Conservation (phyloP, 2,329 filamentous ascomycete genomes). For the Emmonsiellopsis sp. region DNA sequence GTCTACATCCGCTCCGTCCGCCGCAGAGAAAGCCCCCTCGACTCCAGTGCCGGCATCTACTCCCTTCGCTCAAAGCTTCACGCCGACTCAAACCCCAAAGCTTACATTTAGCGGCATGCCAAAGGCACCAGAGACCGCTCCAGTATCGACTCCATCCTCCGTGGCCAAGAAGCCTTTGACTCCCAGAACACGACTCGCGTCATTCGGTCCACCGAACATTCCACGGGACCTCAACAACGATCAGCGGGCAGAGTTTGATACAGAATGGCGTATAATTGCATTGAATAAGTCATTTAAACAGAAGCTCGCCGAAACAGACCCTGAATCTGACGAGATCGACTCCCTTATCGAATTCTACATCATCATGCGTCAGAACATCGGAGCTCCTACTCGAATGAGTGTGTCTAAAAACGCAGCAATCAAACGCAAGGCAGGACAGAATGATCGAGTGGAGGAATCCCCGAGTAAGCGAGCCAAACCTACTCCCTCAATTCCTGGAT, state of each 20-base stretch:
- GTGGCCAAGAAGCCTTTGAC: neutral
- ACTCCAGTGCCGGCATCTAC: constrained; percentile 9
- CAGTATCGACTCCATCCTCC: neutral
- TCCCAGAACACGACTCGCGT: neutral
- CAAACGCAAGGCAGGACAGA: neutral
- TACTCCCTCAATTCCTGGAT: neutral
- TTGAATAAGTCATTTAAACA: constrained; percentile 31
- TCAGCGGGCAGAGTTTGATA: constrained; percentile 41
- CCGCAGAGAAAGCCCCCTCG: constrained; percentile 15
- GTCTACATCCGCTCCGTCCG: constrained; percentile 11
- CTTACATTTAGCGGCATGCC: constrained; percentile 9
- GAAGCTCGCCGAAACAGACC: constrained; percentile 23
- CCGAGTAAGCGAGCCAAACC: neutral
- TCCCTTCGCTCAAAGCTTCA: constrained; percentile 9
- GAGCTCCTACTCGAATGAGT: constrained; percentile 17
- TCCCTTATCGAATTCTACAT: constrained; percentile 22
- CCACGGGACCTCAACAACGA: constrained; percentile 41
- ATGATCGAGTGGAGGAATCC: neutral
- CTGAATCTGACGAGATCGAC: constrained; percentile 18
- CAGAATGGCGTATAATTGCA: constrained; percentile 22
- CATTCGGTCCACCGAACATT: constrained; percentile 6
- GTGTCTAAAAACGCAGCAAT: constrained; percentile 1
- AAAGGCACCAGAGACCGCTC: neutral
- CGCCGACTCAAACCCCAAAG: constrained; percentile 14
- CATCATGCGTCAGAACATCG: constrained; percentile 20